These are phyloP conservation scores for Lentinus brumalis DNA, from an alignment of 768 basidiomycete genomes.

Conservation along the genomic window DNA sequence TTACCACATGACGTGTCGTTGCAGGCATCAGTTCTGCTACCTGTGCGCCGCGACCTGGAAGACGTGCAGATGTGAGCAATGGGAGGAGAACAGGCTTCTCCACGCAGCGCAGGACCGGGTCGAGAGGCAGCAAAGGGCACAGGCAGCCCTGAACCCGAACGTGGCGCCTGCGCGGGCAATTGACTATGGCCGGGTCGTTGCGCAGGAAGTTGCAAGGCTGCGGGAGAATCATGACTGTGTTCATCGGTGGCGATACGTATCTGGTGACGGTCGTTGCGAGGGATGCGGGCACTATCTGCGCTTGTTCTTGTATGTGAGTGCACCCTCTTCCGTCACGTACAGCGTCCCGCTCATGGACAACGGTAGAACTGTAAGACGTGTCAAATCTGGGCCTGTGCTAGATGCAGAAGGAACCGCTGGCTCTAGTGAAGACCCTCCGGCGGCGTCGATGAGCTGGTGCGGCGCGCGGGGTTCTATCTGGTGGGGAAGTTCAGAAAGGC, in stretches of 20 bases:
- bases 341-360: background rate
- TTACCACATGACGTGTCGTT: conserved; percentile 45
- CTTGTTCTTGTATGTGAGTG: conserved; percentile 52
- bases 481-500: no score
- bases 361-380: conserved; percentile 37
- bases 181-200: conserved; percentile 25
- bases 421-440: conserved; percentile 5
- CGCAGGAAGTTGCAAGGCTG: conserved; percentile 39
- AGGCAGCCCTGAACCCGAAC: background rate
- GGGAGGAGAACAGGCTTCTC: conserved; percentile 56
- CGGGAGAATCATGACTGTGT: conserved; percentile 57
- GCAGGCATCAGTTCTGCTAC: conserved; percentile 48
- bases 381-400: conserved; percentile 37
- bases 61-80: conserved; percentile 59
- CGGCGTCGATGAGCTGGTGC: background rate
- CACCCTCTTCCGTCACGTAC: background rate
- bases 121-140: conserved; percentile 29
- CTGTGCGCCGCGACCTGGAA: conserved; percentile 65
- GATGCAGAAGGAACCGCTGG: conserved; percentile 41
- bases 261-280: conserved; percentile 49
- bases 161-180: background rate
- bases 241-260: conserved; percentile 46
- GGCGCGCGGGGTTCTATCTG: no score
- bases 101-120: conserved; percentile 49
- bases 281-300: conserved; percentile 44